Conservation (phyloP, 208 protist genomes). For the Blastocrithidia nonstop region DNA sequence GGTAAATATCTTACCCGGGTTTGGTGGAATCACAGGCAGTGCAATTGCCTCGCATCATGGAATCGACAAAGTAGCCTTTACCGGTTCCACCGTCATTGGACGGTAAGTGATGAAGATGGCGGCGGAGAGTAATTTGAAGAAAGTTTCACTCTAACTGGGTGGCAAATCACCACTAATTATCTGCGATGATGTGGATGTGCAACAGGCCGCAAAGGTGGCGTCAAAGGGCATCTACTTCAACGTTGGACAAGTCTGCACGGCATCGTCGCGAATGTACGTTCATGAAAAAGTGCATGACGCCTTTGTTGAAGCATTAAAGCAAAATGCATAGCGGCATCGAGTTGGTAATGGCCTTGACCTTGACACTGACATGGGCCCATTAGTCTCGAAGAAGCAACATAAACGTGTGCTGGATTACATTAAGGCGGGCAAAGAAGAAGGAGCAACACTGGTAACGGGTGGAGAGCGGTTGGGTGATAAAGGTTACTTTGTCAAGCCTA, state of each 20-base stretch:
- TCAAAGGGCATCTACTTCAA: slow-evolving; percentile 60
- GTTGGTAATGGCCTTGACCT: slow-evolving; percentile 35
- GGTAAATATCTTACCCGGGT: slow-evolving; percentile 78
- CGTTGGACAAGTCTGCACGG: slow-evolving; percentile 75
- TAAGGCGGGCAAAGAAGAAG: slow-evolving; percentile 51
- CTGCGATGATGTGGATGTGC: slow-evolving; percentile 62
- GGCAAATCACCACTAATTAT: slow-evolving; percentile 87
- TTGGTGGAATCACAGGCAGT: slow-evolving; percentile 52
- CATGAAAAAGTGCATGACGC: slow-evolving; percentile 65
- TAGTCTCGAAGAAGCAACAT: slow-evolving; percentile 54
- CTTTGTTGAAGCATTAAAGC: slow-evolving; percentile 45
- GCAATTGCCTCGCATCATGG: slow-evolving; percentile 45
- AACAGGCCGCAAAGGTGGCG: slow-evolving; percentile 39
- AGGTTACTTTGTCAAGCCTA: slow-evolving; percentile 80
- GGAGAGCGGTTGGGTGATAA: slow-evolving; percentile 21
- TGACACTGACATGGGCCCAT: slow-evolving; percentile 37
- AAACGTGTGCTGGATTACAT: slow-evolving; percentile 67
- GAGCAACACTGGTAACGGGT: slow-evolving; percentile 46
- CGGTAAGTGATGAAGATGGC: slow-evolving; percentile 44
- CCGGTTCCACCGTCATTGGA: slow-evolving; percentile 65
- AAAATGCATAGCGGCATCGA: slow-evolving; percentile 22
- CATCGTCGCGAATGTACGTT: slow-evolving; percentile 72
- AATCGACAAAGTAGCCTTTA: slow-evolving; percentile 86
- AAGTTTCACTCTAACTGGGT: slow-evolving; percentile 77
- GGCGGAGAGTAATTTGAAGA: slow-evolving; percentile 60